Conservation (phyloP, 2,329 filamentous ascomycete species). For the Canariomyces notabilis region DNA sequence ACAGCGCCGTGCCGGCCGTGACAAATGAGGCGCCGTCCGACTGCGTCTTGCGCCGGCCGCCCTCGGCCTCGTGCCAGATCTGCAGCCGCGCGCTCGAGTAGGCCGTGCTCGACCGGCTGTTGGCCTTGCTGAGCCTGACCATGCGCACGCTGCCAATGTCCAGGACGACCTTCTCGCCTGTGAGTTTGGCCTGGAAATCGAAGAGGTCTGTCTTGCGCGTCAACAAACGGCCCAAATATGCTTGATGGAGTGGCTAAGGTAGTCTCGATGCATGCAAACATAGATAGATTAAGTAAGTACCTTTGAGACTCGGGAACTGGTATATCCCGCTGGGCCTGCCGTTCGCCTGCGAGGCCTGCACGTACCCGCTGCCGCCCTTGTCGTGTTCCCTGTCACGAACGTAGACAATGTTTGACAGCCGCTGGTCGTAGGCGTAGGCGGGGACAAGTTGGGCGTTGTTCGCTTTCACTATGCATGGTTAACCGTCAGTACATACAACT, state of each 20-base stretch:
- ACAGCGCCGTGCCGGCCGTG: slow-evolving; percentile 27
- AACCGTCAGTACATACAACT: neutral
- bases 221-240: neutral
- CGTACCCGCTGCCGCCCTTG: slow-evolving; percentile 17
- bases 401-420: slow-evolving; percentile 25
- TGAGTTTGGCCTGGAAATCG: slow-evolving; percentile 28
- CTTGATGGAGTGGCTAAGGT: neutral
- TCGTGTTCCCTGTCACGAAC: slow-evolving; percentile 27
- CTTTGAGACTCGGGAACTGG: slow-evolving; percentile 22
- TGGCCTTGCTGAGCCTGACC: slow-evolving; percentile 20
- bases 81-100: slow-evolving; percentile 27
- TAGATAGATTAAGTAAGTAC: slow-evolving; percentile 1
- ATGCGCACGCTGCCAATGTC: slow-evolving; percentile 28
- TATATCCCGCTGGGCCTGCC: slow-evolving; percentile 26
- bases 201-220: slow-evolving; percentile 21
- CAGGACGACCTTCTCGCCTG: slow-evolving; percentile 27
- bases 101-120: slow-evolving; percentile 21
- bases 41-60: slow-evolving; percentile 15
- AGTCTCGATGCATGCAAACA: neutral
- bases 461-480: slow-evolving; percentile 27
- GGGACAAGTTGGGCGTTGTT: slow-evolving; percentile 27
- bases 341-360: slow-evolving; percentile 12
- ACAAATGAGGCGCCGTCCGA: slow-evolving; percentile 26
- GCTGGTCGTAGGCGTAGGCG: slow-evolving; percentile 28
- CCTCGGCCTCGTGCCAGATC: slow-evolving; percentile 28